These are phyloP conservation scores for Fusarium chuoi DNA, from an alignment of 2,329 filamentous ascomycete species.

Conservation along the genomic window DNA sequence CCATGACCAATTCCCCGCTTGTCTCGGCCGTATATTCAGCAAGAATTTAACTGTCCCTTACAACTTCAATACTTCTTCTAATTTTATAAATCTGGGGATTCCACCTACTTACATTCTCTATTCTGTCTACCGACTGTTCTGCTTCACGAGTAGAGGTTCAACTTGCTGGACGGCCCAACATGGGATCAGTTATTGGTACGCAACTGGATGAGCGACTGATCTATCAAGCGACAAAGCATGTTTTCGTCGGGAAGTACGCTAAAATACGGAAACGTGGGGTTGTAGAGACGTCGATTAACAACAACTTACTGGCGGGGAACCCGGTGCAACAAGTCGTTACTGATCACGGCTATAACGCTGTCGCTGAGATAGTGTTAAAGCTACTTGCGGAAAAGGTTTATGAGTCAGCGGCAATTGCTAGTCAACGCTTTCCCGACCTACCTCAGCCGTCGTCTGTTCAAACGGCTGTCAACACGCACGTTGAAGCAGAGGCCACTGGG, in stretches of 20 bases:
- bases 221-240: not conserved
- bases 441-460: not conserved
- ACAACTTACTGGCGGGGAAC: not conserved
- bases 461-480: rapidly evolving
- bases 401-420: not conserved
- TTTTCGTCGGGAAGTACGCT: not conserved
- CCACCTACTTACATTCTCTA: rapidly evolving
- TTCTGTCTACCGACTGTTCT: rapidly evolving
- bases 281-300: rapidly evolving
- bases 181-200: rapidly evolving
- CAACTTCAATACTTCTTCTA: rapidly evolving
- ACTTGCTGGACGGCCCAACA: rapidly evolving
- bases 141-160: rapidly evolving
- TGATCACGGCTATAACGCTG: not conserved
- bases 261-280: rapidly evolving
- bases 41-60: rapidly evolving
- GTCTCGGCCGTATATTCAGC: not conserved
- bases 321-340: not conserved
- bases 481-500: not conserved
- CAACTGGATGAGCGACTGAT: rapidly evolving
- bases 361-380: rapidly evolving
- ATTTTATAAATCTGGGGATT: rapidly evolving
- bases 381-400: not conserved
- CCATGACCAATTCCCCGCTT: not conserved
- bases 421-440: not conserved